Evolutionary conservation across 2,329 filamentous ascomycete genomes (phyloP).

Genomic region (Epichloe uncinata): DNA sequence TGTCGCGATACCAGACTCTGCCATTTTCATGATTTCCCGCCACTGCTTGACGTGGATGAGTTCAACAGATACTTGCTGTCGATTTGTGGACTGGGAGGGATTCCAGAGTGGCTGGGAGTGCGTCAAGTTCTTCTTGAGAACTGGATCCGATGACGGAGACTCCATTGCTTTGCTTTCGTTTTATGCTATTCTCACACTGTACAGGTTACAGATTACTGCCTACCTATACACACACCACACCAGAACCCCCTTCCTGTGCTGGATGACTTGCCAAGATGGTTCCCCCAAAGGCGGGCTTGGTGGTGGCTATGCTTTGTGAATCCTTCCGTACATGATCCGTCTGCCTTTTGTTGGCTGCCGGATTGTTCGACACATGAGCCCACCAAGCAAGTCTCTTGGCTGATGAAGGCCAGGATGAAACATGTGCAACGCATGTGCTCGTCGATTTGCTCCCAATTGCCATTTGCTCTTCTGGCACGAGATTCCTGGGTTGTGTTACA

Average conservation of each 20-base stretch:
- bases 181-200: background rate
- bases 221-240: no score
- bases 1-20: background rate
- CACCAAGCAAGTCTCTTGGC: no score
- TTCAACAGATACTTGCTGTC: background rate
- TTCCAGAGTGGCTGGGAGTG: conserved; percentile 3
- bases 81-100: conserved; percentile 1
- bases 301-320: background rate
- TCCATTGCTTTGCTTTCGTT: background rate
- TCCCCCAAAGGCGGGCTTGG: background rate
- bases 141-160: background rate
- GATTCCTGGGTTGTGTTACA: no score
- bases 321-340: background rate
- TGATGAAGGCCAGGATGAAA: no score
- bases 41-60: background rate
- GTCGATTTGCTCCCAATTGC: background rate
- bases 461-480: no score
- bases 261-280: background rate
- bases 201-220: background rate
- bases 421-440: background rate
- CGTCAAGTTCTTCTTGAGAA: conserved; percentile 2
- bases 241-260: background rate
- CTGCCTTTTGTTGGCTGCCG: background rate
- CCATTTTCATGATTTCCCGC: background rate
- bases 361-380: background rate